These are phyloP conservation scores for Colletotrichum simmondsii DNA, from an alignment of 2,329 filamentous ascomycete genomes.

Conservation along the genomic window DNA sequence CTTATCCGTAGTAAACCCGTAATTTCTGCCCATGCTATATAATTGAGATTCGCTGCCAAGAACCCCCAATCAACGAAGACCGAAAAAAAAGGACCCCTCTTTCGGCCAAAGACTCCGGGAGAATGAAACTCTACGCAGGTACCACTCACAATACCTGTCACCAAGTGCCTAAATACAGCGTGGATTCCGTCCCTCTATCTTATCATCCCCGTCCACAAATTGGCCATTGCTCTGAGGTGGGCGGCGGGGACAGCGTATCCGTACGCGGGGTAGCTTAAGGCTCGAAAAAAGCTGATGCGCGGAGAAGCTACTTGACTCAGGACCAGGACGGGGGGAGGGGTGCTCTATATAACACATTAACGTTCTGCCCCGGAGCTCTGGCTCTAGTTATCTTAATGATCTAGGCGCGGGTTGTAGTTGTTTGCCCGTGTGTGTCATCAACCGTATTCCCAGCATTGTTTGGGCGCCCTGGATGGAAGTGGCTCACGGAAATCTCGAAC, in stretches of 20 bases:
- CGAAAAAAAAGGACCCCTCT: not conserved
- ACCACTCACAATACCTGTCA: not conserved
- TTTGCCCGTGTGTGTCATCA: not conserved
- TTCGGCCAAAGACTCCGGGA: not conserved
- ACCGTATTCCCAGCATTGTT: not conserved
- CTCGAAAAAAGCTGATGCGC: not conserved
- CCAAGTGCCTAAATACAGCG: not conserved
- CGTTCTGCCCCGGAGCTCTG: not conserved
- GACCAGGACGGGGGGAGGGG: too few species aligned
- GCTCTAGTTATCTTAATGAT: too few species aligned
- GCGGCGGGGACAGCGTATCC: not conserved
- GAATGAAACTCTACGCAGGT: constrained; percentile 16
- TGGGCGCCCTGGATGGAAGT: not conserved
- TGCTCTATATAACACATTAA: not conserved
- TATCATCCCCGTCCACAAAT: not conserved
- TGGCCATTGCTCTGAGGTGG: not conserved
- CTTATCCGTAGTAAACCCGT: not conserved
- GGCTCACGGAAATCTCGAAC: not conserved
- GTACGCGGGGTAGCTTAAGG: constrained; percentile 1
- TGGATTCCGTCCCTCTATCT: not conserved
- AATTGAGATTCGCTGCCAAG: not conserved
- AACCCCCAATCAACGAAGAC: not conserved
- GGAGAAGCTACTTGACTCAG: constrained; percentile 11
- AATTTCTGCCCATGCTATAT: not conserved
- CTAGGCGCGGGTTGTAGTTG: not conserved